Evolutionary conservation across 352 stramenopile genomes (phyloP).

Genomic region (Globisporangium paddicum): DNA sequence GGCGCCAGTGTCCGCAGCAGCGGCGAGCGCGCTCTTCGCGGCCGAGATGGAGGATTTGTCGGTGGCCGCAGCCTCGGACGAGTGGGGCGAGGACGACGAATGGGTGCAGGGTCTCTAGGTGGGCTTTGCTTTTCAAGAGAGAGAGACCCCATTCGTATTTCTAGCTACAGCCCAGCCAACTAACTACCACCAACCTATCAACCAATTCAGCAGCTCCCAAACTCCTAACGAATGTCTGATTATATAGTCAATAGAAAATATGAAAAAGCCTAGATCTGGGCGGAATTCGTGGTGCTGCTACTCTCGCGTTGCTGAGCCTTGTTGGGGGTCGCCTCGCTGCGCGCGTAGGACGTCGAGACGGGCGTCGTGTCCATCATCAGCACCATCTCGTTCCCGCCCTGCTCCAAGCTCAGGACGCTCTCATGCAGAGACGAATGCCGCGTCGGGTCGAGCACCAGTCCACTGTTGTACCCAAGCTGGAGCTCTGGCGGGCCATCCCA

Average conservation of each 20-base stretch:
- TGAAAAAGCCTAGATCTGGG: conserved; percentile 3
- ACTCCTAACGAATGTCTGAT: neutral
- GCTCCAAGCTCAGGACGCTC: conserved; percentile 19
- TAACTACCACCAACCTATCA: neutral
- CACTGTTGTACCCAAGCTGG: conserved; percentile 11
- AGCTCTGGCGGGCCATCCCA: conserved; percentile 87
- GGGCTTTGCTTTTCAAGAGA: neutral
- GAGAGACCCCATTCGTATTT: neutral
- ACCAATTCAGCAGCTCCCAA: neutral
- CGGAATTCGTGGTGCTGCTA: neutral
- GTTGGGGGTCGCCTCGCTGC: conserved; percentile 28
- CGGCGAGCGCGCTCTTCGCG: conserved; percentile 51
- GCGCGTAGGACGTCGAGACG: conserved; percentile 38
- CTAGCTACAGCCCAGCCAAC: neutral
- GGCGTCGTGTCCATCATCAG: conserved; percentile 38
- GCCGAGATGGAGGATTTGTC: conserved; percentile 65
- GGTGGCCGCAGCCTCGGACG: conserved; percentile 30
- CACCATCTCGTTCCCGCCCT: conserved; percentile 30
- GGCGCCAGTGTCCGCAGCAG: conserved; percentile 16
- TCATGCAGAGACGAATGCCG: conserved; percentile 11
- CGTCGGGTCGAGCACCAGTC: neutral
- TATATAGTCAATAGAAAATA: conserved; percentile 1
- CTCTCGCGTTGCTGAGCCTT: conserved; percentile 3
- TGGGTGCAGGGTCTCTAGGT: conserved; percentile 72
- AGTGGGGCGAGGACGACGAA: conserved; percentile 80